phyloP scores from a whole-genome alignment of 331 rosid species.

The Saraca asoca region DNA sequence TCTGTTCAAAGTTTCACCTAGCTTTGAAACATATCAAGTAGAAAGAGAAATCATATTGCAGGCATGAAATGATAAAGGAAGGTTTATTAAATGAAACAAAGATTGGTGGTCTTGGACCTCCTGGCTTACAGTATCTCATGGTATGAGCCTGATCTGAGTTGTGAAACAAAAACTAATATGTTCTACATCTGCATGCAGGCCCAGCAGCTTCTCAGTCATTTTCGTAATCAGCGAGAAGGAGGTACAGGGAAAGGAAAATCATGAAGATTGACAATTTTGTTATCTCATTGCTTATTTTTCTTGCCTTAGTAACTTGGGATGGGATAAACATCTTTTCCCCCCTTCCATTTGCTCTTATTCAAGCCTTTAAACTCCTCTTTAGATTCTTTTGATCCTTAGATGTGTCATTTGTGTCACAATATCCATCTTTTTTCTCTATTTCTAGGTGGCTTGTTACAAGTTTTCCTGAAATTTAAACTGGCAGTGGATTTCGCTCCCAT shows the following conservation, averaged over 20 bases:
- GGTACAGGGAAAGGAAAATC: slow-evolving; percentile 65
- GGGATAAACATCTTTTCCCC: slow-evolving; percentile 23
- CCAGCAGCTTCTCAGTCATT: slow-evolving; percentile 89
- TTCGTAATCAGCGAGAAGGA: slow-evolving; percentile 78
- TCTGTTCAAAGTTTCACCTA: not conserved
- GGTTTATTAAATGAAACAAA: not conserved
- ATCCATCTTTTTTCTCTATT: slow-evolving; percentile 14
- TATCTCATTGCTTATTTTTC: slow-evolving; percentile 27
- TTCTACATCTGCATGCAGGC: slow-evolving; percentile 60
- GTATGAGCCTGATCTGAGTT: slow-evolving; percentile 5
- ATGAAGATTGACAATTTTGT: slow-evolving; percentile 44
- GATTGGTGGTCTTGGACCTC: not conserved
- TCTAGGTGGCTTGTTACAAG: slow-evolving; percentile 34
- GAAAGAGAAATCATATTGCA: slow-evolving; percentile 22
- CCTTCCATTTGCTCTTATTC: slow-evolving; percentile 18
- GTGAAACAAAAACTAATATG: slow-evolving; percentile 6
- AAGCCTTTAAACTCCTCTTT: slow-evolving; percentile 35
- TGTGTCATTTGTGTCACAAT: slow-evolving; percentile 26
- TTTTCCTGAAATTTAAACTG: slow-evolving; percentile 27
- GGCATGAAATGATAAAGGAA: not conserved
- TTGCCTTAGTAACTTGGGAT: slow-evolving; percentile 14
- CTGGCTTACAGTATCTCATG: slow-evolving; percentile 11
- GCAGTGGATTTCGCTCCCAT: slow-evolving; percentile 13
- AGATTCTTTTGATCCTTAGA: slow-evolving; percentile 44
- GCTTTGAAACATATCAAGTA: not conserved